phyloP scores from a whole-genome alignment of 208 protist genomes.

The Trypanosoma melophagium region DNA sequence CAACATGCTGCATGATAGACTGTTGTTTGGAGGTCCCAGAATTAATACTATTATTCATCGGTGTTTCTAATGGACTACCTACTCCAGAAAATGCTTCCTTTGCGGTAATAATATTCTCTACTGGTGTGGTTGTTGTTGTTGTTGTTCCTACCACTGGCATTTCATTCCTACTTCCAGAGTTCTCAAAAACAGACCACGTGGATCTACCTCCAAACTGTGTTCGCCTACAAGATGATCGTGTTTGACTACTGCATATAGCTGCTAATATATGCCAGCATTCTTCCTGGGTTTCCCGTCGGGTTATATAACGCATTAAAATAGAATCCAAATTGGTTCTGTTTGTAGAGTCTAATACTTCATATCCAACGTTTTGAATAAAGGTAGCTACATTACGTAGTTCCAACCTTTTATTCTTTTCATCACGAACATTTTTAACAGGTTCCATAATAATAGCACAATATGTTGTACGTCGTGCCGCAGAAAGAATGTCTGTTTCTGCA shows the following conservation, averaged over 20 bases:
- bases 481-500: slow-evolving; percentile 72
- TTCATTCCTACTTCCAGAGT: slow-evolving; percentile 12
- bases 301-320: slow-evolving; percentile 85
- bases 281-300: slow-evolving; percentile 81
- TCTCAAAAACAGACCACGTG: not conserved
- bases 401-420: slow-evolving; percentile 74
- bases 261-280: slow-evolving; percentile 87
- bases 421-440: slow-evolving; percentile 90
- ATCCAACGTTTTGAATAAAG: slow-evolving; percentile 83
- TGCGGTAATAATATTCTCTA: not conserved
- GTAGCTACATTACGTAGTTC: slow-evolving; percentile 82
- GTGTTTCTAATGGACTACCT: not conserved
- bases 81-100: not conserved
- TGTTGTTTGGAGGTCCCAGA: slow-evolving; percentile 2
- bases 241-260: slow-evolving; percentile 63
- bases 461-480: slow-evolving; percentile 54
- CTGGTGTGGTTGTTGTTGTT: not conserved
- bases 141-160: not conserved
- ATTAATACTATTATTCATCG: not conserved
- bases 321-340: slow-evolving; percentile 86
- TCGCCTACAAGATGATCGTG: not conserved
- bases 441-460: slow-evolving; percentile 91
- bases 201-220: slow-evolving; percentile 1
- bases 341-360: slow-evolving; percentile 75
- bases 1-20: slow-evolving; percentile 33